Evolutionary conservation across 177 flowering plant genomes (phyloP), one percentile per base, ranked within the genome.

Genomic region (Vitis hybrid): DNA sequence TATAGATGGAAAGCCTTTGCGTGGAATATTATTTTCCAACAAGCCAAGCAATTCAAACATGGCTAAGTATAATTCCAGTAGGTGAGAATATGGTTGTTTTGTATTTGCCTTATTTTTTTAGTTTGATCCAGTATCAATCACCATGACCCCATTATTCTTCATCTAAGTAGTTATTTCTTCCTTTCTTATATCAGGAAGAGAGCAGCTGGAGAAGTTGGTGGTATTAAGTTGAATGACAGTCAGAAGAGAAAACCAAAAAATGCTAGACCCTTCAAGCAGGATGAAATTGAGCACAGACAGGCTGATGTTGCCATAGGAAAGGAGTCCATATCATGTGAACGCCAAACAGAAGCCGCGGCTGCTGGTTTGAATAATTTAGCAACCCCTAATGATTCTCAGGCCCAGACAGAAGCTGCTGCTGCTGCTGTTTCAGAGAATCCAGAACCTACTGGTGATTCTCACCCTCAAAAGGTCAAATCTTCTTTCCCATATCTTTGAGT

Each of bases 1-100:
- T 35, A 88, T 95, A 70, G 93, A 90, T 75, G 99, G 99, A 70
- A 89, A 88, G 78, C 88, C 83, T 72, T 89, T 95, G 17, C 97
- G 92, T 66, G 99, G 99, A 66, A 74, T 95, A 59, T 65, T 95
- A 46, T 88, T 95, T 77, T 84, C 94, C 58, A 87, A 78, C 84
- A 83, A 76, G 62, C 80, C 87, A 69, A 75, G 62, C 73, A 71
- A 77, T 66, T 62, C 56, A 56, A 66, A 66, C 58, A 40, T 75
- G 56, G 71, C 72, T 63, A 59, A 62, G 74, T 74, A 73, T 60
- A 66, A 73, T 66, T 71, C 78, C 17, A 85, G 78, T 67, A 78
- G 91, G 97, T 91, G 64, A 79, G 83, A 5, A 73, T 72, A 46
- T 60, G 15, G 12, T 54, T 1, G 24, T 62, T 57, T 48, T 8